Base-by-base conservation (phyloP, 2,329 filamentous ascomycete genomes). In the Neopestalotiopsis rosae region DNA sequence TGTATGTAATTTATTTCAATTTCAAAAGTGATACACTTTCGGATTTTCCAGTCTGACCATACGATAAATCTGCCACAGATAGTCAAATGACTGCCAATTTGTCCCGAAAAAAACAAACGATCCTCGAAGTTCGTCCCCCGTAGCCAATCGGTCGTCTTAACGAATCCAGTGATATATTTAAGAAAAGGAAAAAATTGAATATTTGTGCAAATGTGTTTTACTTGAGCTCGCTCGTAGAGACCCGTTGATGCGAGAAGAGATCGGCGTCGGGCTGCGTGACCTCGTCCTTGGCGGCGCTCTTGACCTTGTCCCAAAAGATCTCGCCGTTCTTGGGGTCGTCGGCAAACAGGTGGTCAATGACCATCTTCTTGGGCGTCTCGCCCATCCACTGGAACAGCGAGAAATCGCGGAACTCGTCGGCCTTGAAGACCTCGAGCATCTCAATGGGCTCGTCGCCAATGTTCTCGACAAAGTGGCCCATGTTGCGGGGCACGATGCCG, bases 391-490 rank as follows among this genome's bases (percentile, higher is more conserved):
- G 90, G 80, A 92, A 92, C 20, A 93, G 82, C 0, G 88, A 91
- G 73, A 94, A 92, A 76, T 94, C 91, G 71, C 90, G 84, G 76
- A 94, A 94, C 77, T 90, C 85, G 72, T 92, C 89, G 0, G 91
- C 87, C 64, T 90, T 85, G 81, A 95, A 92, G 17, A 95, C 89
- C 80, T 95, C 92, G 12, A 95, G 82, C 79, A 94, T 92, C 76
- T 93, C 90, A 2, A 95, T 80, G 20, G 91, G 88, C 77, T 94
- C 91, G 63, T 92, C 88, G n/a, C 92, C 90, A 56, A 93, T 88
- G 74, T 94, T 94, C 84, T 95, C 92, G 67, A 95, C 91, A 76
- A 94, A 95, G 76, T 95, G 92, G 3, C 91, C 92, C 86, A 92
- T 93, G 76, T 93, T 93, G 75, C 85, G 85, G 0, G 92, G 92